Conservation (phyloP, 2,329 filamentous ascomycete species). For the Daldinia sp. region DNA sequence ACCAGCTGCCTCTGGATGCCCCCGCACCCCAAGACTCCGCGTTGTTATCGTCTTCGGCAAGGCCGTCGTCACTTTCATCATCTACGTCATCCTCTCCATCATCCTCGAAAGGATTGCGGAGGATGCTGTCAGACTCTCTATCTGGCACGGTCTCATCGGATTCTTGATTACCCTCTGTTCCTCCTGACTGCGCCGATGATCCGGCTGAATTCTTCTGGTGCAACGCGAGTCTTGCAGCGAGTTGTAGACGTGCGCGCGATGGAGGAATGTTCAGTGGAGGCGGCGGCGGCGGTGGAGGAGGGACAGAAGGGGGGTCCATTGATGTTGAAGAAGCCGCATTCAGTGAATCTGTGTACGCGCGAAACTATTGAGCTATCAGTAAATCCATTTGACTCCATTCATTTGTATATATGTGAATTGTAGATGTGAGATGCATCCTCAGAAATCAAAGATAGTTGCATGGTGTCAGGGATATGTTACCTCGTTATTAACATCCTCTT, state of each 20-base stretch:
- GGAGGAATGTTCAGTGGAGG: constrained; percentile 87
- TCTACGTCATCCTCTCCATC: constrained; percentile 66
- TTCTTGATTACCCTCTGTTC: constrained; percentile 57
- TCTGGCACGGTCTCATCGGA: constrained; percentile 49
- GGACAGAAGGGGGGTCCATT: constrained; percentile 69
- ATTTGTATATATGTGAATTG: not conserved
- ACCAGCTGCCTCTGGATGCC: constrained; percentile 60
- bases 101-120: constrained; percentile 55
- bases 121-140: constrained; percentile 41
- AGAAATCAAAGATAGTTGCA: not conserved
- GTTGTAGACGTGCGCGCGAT: constrained; percentile 85
- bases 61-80: constrained; percentile 58
- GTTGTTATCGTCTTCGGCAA: constrained; percentile 55
- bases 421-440: not conserved
- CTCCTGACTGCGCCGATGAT: constrained; percentile 55
- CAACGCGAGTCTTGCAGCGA: constrained; percentile 87
- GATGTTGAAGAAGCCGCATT: constrained; percentile 60
- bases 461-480: constrained; percentile 60
- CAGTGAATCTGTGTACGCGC: constrained; percentile 68
- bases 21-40: constrained; percentile 52
- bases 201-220: constrained; percentile 73
- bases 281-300: constrained; percentile 73
- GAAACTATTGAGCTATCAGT: constrained; percentile 61
- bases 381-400: not conserved
- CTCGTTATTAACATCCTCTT: constrained; percentile 78